Percentiles rank a stretch among this genome's conserved stretches.
Conservation (phyloP, 768 basidiomycete genomes). For the Pleurotus ostreatus region DNA sequence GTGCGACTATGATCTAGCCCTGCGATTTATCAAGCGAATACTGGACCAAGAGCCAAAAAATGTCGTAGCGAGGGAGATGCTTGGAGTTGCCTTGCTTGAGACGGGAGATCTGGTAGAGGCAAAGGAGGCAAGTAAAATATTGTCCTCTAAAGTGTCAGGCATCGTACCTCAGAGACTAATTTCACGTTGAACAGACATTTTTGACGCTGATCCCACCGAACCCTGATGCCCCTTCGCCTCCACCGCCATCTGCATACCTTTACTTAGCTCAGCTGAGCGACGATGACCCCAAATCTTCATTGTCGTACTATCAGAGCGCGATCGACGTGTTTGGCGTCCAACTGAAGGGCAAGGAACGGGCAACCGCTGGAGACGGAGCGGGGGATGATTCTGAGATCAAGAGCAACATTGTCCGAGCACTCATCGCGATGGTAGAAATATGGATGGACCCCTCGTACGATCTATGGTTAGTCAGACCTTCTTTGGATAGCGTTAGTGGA, state of each 20-base stretch:
- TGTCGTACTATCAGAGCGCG: slow-evolving; percentile 78
- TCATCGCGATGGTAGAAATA: slow-evolving; percentile 88
- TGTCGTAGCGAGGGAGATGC: slow-evolving; percentile 71
- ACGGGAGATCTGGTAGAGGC: slow-evolving; percentile 73
- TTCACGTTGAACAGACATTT: slow-evolving; percentile 49
- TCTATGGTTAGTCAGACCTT: slow-evolving; percentile 58
- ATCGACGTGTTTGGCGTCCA: slow-evolving; percentile 64
- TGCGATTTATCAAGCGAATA: slow-evolving; percentile 65
- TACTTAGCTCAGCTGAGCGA: slow-evolving; percentile 87
- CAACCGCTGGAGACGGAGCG: slow-evolving; percentile 28
- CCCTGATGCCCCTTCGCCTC: slow-evolving; percentile 51
- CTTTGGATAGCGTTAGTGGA: too few relatives aligned
- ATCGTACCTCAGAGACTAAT: background rate
- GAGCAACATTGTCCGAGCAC: slow-evolving; percentile 69
- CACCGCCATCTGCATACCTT: slow-evolving; percentile 78
- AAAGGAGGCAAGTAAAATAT: slow-evolving; percentile 45
- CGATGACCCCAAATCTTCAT: slow-evolving; percentile 67
- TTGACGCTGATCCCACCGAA: slow-evolving; percentile 55
- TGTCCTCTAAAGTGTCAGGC: background rate
- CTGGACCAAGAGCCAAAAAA: slow-evolving; percentile 61
- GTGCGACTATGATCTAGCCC: slow-evolving; percentile 81
- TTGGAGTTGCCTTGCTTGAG: slow-evolving; percentile 78
- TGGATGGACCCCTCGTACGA: slow-evolving; percentile 94
- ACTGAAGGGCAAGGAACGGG: slow-evolving; percentile 72
- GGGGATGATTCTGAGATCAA: slow-evolving; percentile 58